Evolutionary conservation across 495 filamentous ascomycete genomes (phyloP), one percentile per base, ranked within the genome.

Genomic region (Tuber borchii): DNA sequence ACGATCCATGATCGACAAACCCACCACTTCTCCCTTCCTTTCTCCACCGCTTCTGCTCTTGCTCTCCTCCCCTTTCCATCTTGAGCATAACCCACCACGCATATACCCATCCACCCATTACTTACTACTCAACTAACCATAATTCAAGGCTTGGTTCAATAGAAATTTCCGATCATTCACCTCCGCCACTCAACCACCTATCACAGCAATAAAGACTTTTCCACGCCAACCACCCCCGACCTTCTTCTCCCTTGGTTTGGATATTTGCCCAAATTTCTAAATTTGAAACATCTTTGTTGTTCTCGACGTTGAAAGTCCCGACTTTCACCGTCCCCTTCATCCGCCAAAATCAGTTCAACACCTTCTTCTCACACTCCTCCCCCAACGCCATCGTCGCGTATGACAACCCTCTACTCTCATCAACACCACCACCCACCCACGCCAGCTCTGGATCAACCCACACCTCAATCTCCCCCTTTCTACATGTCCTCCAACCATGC

Each of bases 311-410:
- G 80, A 80, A 77, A 78, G 79, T 81, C 73, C 75, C 78, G 48
- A 42, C 72, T 82, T 79, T 80, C 80, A 75, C 51, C 80, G 80
- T 77, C 80, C 69, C 74, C 73, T 34, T 34, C 43, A 73, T 69
- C 80, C 77, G 80, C 75, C 80, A 82, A 82, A 82, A 82, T 82
- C 80, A 75, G 77, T 82, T 73, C 80, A 65, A 78, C 79, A 76
- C 68, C 79, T 19, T 43, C 76, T 43, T 82, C 80, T 45, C 80
- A 82, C 44, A 82, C 80, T 51, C 80, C 80, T 70, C 80, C 80
- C 75, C 80, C 80, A 80, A 82, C 80, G 56, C 80, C 80, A 80
- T 82, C 80, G 80, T 82, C 80, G 80, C 80, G 80, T 82, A 82
- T 82, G 79, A 82, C 81, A 83, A 83, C 81, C 71, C 75, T 78